A percentile compares a stretch with the other conserved stretches of the same genome.
These are phyloP conservation scores for Flaveria brownii DNA, from an alignment of 129 eudicot genomes.

Conservation along the genomic window DNA sequence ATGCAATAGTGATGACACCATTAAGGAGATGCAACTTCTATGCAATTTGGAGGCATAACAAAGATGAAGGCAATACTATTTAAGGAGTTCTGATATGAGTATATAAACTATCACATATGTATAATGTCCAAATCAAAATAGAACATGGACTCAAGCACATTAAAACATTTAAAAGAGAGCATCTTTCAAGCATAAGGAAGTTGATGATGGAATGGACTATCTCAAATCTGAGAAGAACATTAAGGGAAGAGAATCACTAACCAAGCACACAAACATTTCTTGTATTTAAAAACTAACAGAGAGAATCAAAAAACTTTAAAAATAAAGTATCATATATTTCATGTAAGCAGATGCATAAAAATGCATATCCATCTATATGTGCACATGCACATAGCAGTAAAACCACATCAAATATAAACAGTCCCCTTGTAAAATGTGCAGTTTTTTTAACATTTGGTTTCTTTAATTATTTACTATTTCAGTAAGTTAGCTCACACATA, in stretches of 20 bases:
- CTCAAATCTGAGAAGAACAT: background rate
- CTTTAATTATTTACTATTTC: background rate
- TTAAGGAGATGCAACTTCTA: background rate
- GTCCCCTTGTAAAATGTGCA: background rate
- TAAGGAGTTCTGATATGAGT: background rate
- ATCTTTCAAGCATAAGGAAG: background rate
- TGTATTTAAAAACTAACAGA: background rate
- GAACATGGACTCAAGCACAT: background rate
- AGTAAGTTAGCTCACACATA: background rate
- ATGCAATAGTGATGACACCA: background rate
- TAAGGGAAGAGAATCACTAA: background rate
- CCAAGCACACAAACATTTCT: background rate
- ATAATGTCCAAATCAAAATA: background rate
- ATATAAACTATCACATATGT: background rate
- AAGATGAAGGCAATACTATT: background rate
- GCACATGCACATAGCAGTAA: background rate
- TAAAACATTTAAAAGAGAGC: background rate
- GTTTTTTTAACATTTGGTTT: background rate
- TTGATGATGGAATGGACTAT: background rate
- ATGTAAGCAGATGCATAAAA: background rate
- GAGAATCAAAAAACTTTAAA: background rate
- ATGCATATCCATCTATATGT: background rate
- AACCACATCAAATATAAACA: background rate
- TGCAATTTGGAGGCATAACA: background rate
- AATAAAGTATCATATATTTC: background rate